Evolutionary conservation across 176 grass and related monocot species (phyloP).

Genomic region (Carex scoparia): DNA sequence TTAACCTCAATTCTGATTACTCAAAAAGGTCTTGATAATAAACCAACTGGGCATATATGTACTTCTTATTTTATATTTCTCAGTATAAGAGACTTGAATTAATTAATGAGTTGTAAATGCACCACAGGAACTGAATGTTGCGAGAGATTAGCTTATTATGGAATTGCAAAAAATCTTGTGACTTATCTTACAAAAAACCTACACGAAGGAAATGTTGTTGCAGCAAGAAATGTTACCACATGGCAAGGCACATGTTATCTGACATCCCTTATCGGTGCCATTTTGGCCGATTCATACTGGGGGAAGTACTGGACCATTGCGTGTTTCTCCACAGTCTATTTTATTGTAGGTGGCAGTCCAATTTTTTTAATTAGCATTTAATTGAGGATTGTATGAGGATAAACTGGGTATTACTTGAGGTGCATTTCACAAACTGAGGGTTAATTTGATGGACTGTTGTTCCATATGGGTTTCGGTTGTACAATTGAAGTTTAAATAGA

Average conservation of each 20-base stretch:
- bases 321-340: constrained; percentile 33
- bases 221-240: constrained; percentile 48
- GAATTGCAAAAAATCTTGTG: constrained; percentile 51
- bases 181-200: constrained; percentile 50
- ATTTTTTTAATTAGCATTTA: not conserved
- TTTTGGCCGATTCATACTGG: constrained; percentile 73
- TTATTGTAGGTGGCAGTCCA: constrained; percentile 31
- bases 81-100: not conserved
- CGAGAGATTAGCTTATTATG: constrained; percentile 49
- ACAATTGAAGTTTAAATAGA: no score
- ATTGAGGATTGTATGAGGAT: not conserved
- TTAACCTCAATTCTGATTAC: no score
- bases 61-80: not conserved
- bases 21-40: no score
- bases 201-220: constrained; percentile 42
- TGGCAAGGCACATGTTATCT: constrained; percentile 65
- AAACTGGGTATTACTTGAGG: not conserved
- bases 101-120: not conserved
- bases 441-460: not conserved
- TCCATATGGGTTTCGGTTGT: not conserved
- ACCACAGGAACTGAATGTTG: constrained; percentile 47
- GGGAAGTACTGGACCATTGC: constrained; percentile 51
- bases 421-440: not conserved
- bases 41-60: not conserved
- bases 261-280: constrained; percentile 47